Evolutionary conservation across 2,329 filamentous ascomycete species (phyloP).

Genomic region (Endothia cerciana): DNA sequence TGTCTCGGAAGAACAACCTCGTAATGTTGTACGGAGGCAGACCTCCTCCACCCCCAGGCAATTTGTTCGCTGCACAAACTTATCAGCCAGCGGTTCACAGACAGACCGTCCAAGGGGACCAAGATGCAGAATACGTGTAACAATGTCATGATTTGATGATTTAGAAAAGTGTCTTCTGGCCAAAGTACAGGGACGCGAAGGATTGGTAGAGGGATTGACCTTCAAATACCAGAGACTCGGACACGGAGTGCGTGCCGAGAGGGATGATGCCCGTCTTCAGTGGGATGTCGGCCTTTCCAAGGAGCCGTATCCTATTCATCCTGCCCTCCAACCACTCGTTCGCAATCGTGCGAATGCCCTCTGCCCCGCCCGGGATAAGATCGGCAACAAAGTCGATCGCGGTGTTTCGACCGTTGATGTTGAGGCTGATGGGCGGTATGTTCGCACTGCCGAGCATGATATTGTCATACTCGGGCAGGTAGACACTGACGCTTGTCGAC

Average conservation of each 20-base stretch:
- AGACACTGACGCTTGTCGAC: constrained; percentile 73
- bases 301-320: constrained; percentile 70
- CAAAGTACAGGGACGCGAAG: constrained; percentile 64
- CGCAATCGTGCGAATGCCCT: constrained; percentile 77
- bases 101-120: constrained; percentile 27
- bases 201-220: constrained; percentile 74
- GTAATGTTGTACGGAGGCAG: constrained; percentile 84
- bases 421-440: constrained; percentile 75
- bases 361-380: constrained; percentile 73
- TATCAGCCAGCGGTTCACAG: constrained; percentile 41
- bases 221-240: constrained; percentile 78
- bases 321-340: constrained; percentile 88
- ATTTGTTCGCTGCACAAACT: constrained; percentile 59
- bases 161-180: constrained; percentile 55
- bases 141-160: constrained; percentile 27
- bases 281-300: constrained; percentile 72
- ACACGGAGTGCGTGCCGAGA: constrained; percentile 76
- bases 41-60: constrained; percentile 50
- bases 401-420: constrained; percentile 78
- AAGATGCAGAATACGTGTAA: constrained; percentile 17
- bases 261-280: constrained; percentile 80
- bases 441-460: constrained; percentile 76
- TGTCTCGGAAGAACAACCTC: constrained; percentile 78
- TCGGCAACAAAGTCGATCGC: constrained; percentile 79
- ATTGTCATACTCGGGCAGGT: constrained; percentile 81